phyloP scores from a whole-genome alignment of 2,329 filamentous ascomycete species.

The Chaetoscypha palmicola region DNA sequence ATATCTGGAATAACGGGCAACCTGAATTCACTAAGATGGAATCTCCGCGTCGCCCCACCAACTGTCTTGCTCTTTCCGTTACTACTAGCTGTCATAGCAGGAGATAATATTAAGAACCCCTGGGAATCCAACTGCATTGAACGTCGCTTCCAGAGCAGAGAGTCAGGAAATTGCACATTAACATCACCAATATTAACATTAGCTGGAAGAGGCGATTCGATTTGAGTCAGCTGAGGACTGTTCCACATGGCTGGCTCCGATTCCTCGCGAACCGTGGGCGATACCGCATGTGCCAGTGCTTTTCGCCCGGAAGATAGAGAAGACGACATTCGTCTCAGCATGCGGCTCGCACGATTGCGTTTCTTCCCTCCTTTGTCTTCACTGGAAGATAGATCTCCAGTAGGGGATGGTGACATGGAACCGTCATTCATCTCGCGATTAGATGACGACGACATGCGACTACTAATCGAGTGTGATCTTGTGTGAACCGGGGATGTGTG shows the following conservation, averaged over 20 bases:
- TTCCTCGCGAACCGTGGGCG: conserved; percentile 34
- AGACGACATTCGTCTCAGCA: conserved; percentile 62
- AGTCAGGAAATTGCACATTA: conserved; percentile 96
- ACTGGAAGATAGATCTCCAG: conserved; percentile 34
- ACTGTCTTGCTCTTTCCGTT: conserved; percentile 37
- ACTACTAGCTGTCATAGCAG: conserved; percentile 49
- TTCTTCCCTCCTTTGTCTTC: conserved; percentile 49
- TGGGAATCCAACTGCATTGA: conserved; percentile 78
- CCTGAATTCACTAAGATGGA: conserved; percentile 79
- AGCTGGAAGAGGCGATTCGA: conserved; percentile 31
- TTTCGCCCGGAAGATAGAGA: conserved; percentile 40
- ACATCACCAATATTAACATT: conserved; percentile 57
- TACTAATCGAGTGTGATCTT: conserved; percentile 60
- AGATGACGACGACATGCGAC: conserved; percentile 43
- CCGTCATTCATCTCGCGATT: conserved; percentile 19
- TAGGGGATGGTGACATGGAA: conserved; percentile 34
- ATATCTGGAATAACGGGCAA: conserved; percentile 77
- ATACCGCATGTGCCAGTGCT: conserved; percentile 30
- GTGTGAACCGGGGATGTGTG: conserved; percentile 41
- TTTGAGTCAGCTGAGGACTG: conserved; percentile 26
- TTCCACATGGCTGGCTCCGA: conserved; percentile 29
- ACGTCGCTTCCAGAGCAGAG: conserved; percentile 90
- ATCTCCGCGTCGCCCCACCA: conserved; percentile 64
- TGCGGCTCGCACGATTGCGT: conserved; percentile 36
- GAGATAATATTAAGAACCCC: conserved; percentile 75